Evolutionary conservation across 176 grass and related monocot genomes (phyloP), one percentile per base, ranked within the genome.

Genomic region (Lolium multiflorum): DNA sequence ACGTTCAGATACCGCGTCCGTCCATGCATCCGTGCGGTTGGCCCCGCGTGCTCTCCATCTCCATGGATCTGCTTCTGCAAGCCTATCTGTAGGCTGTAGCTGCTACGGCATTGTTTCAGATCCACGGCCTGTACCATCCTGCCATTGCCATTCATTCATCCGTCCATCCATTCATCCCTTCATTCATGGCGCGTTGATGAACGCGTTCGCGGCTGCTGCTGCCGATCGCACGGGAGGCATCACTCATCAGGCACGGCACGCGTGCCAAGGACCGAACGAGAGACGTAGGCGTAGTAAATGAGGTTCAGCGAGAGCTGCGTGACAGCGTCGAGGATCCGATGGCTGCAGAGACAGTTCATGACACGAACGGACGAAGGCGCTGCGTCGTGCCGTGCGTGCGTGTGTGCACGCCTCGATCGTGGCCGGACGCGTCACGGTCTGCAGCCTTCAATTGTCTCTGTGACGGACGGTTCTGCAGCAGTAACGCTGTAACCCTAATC

Each of bases 271-370:
- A n/a, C 41, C 2, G 21, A 12, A 4, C 44, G 22, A 4, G 22
- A 62, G n/a, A 25, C 24, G 43, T 44, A 44, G n/a, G 6, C 17
- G 54, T 87, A n/a, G n/a, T n/a, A 64, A 83, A 83, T 87, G 84
- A 74, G 55, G 72, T 65, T 74, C 84, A 25, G 75, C 79, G 54
- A 74, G 84, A 47, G 3, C 31, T 25, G 64, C 79, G 72, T 86
- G 84, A 44, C 68, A 71, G 68, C n/a, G 68, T n/a, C 4, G 20
- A 64, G 28, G 72, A 55, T 82, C 31, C 13, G 44, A n/a, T 44
- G 21, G 72, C 8, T 24, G 64, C 84, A 83, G 54, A 74, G 69
- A 49, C 49, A 80, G 83, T 79, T 83, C 76, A 87, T 79, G 74
- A 26, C 20, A 35, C 72, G 7, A 38, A 43, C 17, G 5, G 8